Evolutionary conservation across 1,139 yeast species (phyloP), one percentile per base, ranked within the genome.

Genomic region (Sugiyamaella sp.): DNA sequence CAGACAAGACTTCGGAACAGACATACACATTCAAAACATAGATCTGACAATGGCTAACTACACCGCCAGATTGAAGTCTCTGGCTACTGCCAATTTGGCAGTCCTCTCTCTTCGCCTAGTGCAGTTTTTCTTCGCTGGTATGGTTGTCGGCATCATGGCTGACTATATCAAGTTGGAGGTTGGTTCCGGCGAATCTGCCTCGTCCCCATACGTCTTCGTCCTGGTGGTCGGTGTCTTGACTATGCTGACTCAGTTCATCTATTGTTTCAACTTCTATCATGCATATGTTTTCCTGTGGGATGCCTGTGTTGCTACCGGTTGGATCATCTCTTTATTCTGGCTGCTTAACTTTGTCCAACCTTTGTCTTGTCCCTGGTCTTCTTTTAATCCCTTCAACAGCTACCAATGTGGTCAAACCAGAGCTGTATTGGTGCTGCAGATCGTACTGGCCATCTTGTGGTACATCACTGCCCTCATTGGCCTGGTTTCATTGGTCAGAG

Each of bases 71-170:
- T 33, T 58, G 10, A 46, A 50, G 54, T 63, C 67, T 4, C 56
- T 67, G 49, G 68, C 70, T 8, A 62, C 70, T 16, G 63, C 66
- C 57, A 67, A 67, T 57, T 56, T 67, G 49, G 59, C 64, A 29
- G 60, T 66, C 9, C 58, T 68, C 44, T 57, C 62, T 19, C 55
- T 67, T 35, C 60, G 71, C 20, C 61, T 68, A 33, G 61, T 68
- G 25, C 70, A 68, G 53, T 63, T 67, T 57, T 68, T 68, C 60
- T 68, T 67, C 51, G 68, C 67, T 22, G 71, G 71, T 17, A 56
- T 66, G 39, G 65, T 63, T 17, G 61, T 65, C 5, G 71, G 71
- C 12, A 57, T 67, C 44, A 61, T 66, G 62, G 67, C 66, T 22
- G 61, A 63, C 59, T 66, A 58, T 54, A 66, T 68, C 53, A 57